Evolutionary conservation across 805 yeast species (phyloP).

Genomic region (Lachancea waltii): DNA sequence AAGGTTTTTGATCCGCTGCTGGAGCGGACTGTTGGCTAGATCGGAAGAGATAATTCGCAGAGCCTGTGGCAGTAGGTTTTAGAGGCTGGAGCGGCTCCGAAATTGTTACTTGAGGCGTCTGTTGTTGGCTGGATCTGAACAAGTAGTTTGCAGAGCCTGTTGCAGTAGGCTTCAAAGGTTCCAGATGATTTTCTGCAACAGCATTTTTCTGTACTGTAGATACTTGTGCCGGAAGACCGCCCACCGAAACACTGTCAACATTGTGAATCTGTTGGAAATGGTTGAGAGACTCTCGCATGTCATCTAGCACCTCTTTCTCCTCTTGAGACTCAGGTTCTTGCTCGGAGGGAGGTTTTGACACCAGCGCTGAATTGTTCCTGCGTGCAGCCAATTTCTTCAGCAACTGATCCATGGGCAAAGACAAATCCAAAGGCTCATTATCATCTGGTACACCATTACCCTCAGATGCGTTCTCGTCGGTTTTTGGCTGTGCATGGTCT

Average conservation of each 20-base stretch:
- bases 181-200: constrained; percentile 8
- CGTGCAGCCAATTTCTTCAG: constrained; percentile 39
- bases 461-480: constrained; percentile 6
- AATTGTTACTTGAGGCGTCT: constrained; percentile 4
- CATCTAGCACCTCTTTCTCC: constrained; percentile 65
- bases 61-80: constrained; percentile 33
- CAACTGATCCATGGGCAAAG: constrained; percentile 74
- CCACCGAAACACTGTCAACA: constrained; percentile 69
- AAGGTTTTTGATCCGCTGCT: constrained; percentile 15
- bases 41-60: constrained; percentile 31
- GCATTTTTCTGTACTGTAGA: constrained; percentile 20
- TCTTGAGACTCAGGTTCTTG: constrained; percentile 42
- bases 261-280: constrained; percentile 66
- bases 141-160: constrained; percentile 32
- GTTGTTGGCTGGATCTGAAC: constrained; percentile 15
- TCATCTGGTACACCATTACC: constrained; percentile 18
- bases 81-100: constrained; percentile 26
- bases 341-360: constrained; percentile 29
- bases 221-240: constrained; percentile 58
- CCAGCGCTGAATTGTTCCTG: constrained; percentile 22
- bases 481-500: constrained; percentile 16
- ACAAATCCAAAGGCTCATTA: constrained; percentile 42
- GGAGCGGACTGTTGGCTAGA: constrained; percentile 1
- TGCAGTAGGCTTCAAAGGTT: constrained; percentile 32
- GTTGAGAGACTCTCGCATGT: constrained; percentile 67